Base-by-base conservation (phyloP, 371 early-diverging fungal species). In the Mucor lusitanicus region DNA sequence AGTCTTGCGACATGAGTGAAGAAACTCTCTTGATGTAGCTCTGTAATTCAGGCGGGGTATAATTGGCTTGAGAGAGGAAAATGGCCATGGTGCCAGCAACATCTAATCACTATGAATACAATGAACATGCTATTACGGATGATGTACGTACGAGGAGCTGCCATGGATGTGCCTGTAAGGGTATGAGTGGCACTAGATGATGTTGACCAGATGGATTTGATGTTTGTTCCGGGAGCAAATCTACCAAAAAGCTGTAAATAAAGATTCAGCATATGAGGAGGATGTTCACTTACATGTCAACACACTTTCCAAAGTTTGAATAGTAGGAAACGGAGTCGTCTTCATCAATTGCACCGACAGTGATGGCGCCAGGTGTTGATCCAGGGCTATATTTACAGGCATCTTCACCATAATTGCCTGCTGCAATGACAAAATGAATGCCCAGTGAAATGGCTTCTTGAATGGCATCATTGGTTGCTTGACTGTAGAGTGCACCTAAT, bases 311-410 rank as follows among this genome's bases (percentile, higher is more conserved):
- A 63, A 79, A 82, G 65, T 94, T 92, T 27, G 92, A 91, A 76
- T 91, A 94, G 27, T 70, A 82, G 9, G 94, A 91, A 35, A 89
- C 81, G 1, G 82, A 83, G 76, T 94, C 94, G 54, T 86, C 85
- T 35, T 77, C 68, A 74, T 91, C 89, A 17, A 92, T 90, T 0
- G 95, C 94, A 8, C 96, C 99, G 8, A 96, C 97, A 0, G 96
- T 97, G 53, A 97, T 78, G 2, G 94, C 96, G 37, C 88, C 82
- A 8, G 85, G 78, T 3, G 91, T 91, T 17, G 92, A 88, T 17
- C 93, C 94, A 23, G 99, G 98, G 0, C 94, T 93, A 61, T 87
- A 90, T 37, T 81, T 72, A 74, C 98, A 97, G 1, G 97, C 97
- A 72, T 94, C 90, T 64, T 80, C 82, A 46, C 81, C 86, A 44